These are phyloP conservation scores for Nannochloropsis limnetica DNA, from an alignment of 352 stramenopile genomes.

Conservation along the genomic window DNA sequence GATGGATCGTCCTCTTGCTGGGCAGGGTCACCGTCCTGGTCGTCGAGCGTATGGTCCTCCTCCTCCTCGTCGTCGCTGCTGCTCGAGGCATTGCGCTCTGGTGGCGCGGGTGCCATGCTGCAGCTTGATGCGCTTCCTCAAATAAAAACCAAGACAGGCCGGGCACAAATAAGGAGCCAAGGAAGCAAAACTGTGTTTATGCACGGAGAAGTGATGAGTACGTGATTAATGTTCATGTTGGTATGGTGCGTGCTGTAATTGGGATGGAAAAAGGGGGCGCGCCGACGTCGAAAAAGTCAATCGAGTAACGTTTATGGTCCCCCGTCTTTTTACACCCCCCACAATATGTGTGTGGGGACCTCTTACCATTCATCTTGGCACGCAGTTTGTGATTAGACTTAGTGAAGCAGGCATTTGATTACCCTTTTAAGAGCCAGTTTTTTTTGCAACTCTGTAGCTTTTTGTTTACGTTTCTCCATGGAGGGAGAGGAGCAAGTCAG, in stretches of 20 bases:
- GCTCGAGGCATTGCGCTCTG: neutral
- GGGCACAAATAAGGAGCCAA: no score
- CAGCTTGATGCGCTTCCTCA: neutral
- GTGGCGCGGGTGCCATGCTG: neutral
- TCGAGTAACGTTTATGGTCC: neutral
- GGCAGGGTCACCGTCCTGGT: neutral
- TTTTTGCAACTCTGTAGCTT: no score
- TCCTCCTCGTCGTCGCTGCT: neutral
- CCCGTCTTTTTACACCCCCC: neutral
- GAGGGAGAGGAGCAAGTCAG: no score
- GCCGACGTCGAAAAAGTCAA: neutral
- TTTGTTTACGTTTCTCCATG: no score
- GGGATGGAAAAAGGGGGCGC: neutral
- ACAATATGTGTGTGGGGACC: neutral
- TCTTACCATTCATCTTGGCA: neutral
- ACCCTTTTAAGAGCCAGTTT: no score
- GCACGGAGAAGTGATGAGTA: neutral
- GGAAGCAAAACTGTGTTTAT: neutral
- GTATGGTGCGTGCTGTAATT: neutral
- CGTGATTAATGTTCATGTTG: neutral
- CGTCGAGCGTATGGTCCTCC: neutral
- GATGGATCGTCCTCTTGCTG: neutral
- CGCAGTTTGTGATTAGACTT: neutral
- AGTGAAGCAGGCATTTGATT: neutral
- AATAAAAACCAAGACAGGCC: neutral